Percentiles rank a stretch among this genome's conserved stretches.
Evolutionary conservation across 1,284 basidiomycete species (phyloP).

Genomic region (Papiliotrema terrestris): DNA sequence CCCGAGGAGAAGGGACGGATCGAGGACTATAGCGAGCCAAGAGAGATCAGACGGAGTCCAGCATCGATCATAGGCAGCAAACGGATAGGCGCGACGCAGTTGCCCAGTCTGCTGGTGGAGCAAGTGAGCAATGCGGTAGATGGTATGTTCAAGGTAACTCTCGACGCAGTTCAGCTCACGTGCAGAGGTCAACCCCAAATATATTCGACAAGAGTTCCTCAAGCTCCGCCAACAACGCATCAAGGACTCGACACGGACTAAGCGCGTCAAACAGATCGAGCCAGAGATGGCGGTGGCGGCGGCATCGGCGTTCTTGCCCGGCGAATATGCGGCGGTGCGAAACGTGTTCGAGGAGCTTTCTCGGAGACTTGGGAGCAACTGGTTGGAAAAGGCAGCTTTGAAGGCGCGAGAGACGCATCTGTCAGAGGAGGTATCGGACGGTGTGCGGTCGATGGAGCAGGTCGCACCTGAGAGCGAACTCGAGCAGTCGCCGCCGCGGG

Average conservation of each 20-base stretch:
- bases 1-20: background rate
- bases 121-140: slow-evolving; percentile 41
- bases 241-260: slow-evolving; percentile 6
- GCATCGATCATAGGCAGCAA: slow-evolving; percentile 74
- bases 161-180: slow-evolving; percentile 4
- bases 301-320: slow-evolving; percentile 50
- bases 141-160: slow-evolving; percentile 24
- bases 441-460: slow-evolving; percentile 7
- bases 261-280: background rate
- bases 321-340: slow-evolving; percentile 49
- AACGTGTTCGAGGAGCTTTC: slow-evolving; percentile 49
- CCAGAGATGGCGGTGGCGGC: slow-evolving; percentile 42
- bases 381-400: slow-evolving; percentile 16
- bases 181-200: slow-evolving; percentile 4
- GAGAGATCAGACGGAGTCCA: slow-evolving; percentile 65
- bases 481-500: slow-evolving; percentile 1
- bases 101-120: slow-evolving; percentile 62
- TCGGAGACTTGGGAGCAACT: slow-evolving; percentile 37
- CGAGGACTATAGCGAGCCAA: slow-evolving; percentile 34
- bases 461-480: background rate
- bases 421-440: background rate
- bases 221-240: background rate
- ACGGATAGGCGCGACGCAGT: slow-evolving; percentile 62
- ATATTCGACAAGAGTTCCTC: background rate
- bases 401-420: background rate